phyloP scores from a whole-genome alignment of 768 basidiomycete species.

The Peribolospora baueri region DNA sequence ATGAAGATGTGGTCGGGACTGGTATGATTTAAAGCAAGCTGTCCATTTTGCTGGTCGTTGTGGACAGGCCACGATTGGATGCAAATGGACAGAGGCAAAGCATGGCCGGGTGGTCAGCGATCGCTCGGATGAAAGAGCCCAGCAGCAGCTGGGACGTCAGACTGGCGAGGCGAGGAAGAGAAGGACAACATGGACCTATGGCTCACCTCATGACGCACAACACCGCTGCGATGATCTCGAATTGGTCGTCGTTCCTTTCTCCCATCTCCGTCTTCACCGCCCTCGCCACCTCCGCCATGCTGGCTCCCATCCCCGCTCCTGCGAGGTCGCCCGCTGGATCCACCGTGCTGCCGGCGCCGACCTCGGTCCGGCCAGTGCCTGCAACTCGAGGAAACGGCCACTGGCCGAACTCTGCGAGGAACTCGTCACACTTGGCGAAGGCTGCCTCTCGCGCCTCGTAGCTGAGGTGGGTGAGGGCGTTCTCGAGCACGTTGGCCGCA shows the following conservation, averaged over 20 bases:
- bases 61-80: too few species aligned
- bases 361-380: conserved; percentile 1
- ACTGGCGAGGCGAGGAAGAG: too few species aligned
- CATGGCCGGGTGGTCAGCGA: too few species aligned
- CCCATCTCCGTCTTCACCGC: conserved; percentile 22
- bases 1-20: too few species aligned
- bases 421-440: conserved; percentile 78
- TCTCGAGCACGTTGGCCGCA: conserved; percentile 83
- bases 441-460: conserved; percentile 88
- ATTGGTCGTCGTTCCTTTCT: background rate
- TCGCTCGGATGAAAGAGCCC: too few species aligned
- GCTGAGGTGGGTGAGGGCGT: conserved; percentile 61
- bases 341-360: background rate
- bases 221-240: too few species aligned
- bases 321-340: background rate
- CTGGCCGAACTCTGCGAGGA: conserved; percentile 63
- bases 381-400: conserved; percentile 50
- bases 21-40: too few species aligned
- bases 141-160: too few species aligned
- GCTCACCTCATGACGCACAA: too few species aligned
- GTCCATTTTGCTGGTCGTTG: too few species aligned
- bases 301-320: conserved; percentile 14
- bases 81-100: too few species aligned
- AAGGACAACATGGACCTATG: too few species aligned
- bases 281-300: conserved; percentile 23